These are phyloP conservation scores for Podospora sp. DNA, from an alignment of 495 filamentous ascomycete genomes.

Conservation along the genomic window DNA sequence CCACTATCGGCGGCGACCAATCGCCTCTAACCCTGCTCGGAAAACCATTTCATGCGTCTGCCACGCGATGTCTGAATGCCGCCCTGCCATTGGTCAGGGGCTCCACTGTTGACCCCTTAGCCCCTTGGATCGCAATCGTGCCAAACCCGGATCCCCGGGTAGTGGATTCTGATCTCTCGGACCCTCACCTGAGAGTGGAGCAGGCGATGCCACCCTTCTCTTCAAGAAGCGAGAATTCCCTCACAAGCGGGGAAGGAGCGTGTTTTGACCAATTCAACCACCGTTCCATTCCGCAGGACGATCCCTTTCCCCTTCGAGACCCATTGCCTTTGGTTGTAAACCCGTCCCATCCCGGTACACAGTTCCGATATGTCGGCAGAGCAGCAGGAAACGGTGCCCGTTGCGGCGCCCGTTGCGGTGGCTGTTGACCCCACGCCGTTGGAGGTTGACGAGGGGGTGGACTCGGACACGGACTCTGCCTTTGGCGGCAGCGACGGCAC, in stretches of 20 bases:
- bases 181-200: not conserved
- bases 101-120: not conserved
- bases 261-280: not conserved
- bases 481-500: slow-evolving; percentile 5
- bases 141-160: not conserved
- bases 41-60: not conserved
- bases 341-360: not conserved
- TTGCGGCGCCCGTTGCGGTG: not conserved
- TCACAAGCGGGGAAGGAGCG: not conserved
- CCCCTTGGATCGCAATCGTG: not conserved
- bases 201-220: not conserved
- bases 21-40: not conserved
- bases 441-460: not conserved
- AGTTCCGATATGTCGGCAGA: not conserved
- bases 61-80: not conserved
- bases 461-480: not conserved
- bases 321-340: not conserved
- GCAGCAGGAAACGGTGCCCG: not conserved
- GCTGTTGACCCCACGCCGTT: not conserved
- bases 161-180: not conserved
- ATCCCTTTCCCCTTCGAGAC: not conserved
- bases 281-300: not conserved
- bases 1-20: not conserved
- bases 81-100: not conserved
- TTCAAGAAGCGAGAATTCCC: not conserved